Base-by-base conservation (phyloP, 257 asterid genomes). In the Handroanthus guayacan region DNA sequence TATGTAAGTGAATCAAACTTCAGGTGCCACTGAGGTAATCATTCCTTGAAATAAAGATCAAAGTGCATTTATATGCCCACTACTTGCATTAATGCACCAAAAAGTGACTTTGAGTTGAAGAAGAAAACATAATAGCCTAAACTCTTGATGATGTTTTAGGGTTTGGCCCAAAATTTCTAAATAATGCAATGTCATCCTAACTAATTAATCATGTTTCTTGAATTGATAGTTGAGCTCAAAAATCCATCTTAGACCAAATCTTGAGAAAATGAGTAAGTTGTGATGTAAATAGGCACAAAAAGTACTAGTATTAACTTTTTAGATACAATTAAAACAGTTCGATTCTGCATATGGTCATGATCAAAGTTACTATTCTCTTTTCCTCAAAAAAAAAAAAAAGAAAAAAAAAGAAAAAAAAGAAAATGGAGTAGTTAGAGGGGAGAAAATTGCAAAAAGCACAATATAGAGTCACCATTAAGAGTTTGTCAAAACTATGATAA, bases 401-500 rank as follows among this genome's bases (percentile, higher is more conserved):
- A 77, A 67, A 60, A n/a, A 3, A 54, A 54, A 5, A 54, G 10
- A 0, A 54, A 74, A 63, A 77, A 67, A 60, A n/a, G 38, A 44
- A 43, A 50, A 52, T 63, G 36, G 43, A 18, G 60, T 50, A 48
- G 14, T 55, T 14, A 39, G 37, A 55, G 4, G 45, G 52, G 39
- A 39, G 57, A 43, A n/a, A 64, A 74, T 43, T 69, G 75, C 72
- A 63, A 20, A 64, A 66, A 44, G 34, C 75, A 51, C 12, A 9
- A 34, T 52, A 1, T 62, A 61, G 56, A 72, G 71, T 54, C 78
- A 70, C 69, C 57, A 57, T 67, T 39, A 47, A 77, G 60, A 56
- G 67, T 78, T 64, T 75, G 75, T 75, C 80, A 74, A 70, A 25
- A 65, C 9, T 51, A 74, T 45, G 66, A 79, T 78, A 74, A 77